Percentiles rank a stretch among this genome's conserved stretches.
Evolutionary conservation across 176 grass and related monocot genomes (phyloP).

Genomic region (sorghum (Sorghum bicolor)): Sorghum_bicolor_NCBIv3 NC_012872.2:55365001-55365500

Average conservation of each 20-base stretch:
- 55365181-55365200: constrained; percentile 74
- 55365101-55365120: constrained; percentile 30
- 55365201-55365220: constrained; percentile 91
- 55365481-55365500: constrained; percentile 1
- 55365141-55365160: not conserved
- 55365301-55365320: not conserved
- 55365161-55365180: constrained; percentile 23
- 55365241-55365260: constrained; percentile 90
- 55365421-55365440: constrained; percentile 90
- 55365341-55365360: not conserved
- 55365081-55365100: constrained; percentile 46
- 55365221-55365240: constrained; percentile 96
- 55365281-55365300: constrained; percentile 50
- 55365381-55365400: not conserved
- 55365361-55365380: not conserved
- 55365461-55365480: constrained; percentile 60
- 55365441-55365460: constrained; percentile 96
- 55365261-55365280: constrained; percentile 90
- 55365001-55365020: constrained; percentile 48
- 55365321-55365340: constrained; percentile 2
- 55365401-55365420: constrained; percentile 8
- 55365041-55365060: constrained; percentile 57
- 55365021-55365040: constrained; percentile 82
- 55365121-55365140: constrained; percentile 3
- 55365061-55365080: constrained; percentile 56